Base-by-base conservation (phyloP, 805 yeast genomes). In the Candida insectalens region DNA sequence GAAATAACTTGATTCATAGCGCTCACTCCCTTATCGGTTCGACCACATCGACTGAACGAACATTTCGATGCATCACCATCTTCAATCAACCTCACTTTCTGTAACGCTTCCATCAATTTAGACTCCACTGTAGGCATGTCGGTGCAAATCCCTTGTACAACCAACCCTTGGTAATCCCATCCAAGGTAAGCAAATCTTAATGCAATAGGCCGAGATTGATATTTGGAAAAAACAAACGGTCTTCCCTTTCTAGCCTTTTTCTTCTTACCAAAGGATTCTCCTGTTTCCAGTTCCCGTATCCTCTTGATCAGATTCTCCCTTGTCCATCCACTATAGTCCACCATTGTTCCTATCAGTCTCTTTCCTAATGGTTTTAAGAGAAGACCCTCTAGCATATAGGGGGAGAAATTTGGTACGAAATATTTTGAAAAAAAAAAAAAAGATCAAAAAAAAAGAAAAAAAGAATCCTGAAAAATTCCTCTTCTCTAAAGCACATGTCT, bases 11-110 rank as follows among this genome's bases (percentile, higher is more conserved):
- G 98, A 43, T 84, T 83, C 79, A 92, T 73, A 0, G 98, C 98
- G 60, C 95, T 83, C 10, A 89, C 97, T n/a, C 96, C 97, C 44
- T 74, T 75, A 49, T 89, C 97, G 0, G 97, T 89, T 48, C 97
- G 67, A 0, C 97, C 97, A 59, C 97, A 92, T 41, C 96, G 63
- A 44, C 94, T 81, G 53, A 88, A 87, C 10, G 71, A 67, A 49
- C 78, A 83, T 2, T 73, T 76, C 6, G 60, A 60, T 0, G 85
- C 78, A 15, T 72, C 77, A 16, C 68, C 46, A 2, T 74, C 63
- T 7, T 74, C 67, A 8, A 92, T 74, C 39, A 92, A 54, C 42
- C 69, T 75, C 19, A 89, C 74, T 41, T 67, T 72, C 31, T 65
- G 59, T 56, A 92, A 53, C 0, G 94, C 95, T 27, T 78, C 69